A percentile compares a stretch with the other conserved stretches of the same genome.
phyloP scores from a whole-genome alignment of 2,329 filamentous ascomycete genomes.

The Diaporthe vaccinii region DNA sequence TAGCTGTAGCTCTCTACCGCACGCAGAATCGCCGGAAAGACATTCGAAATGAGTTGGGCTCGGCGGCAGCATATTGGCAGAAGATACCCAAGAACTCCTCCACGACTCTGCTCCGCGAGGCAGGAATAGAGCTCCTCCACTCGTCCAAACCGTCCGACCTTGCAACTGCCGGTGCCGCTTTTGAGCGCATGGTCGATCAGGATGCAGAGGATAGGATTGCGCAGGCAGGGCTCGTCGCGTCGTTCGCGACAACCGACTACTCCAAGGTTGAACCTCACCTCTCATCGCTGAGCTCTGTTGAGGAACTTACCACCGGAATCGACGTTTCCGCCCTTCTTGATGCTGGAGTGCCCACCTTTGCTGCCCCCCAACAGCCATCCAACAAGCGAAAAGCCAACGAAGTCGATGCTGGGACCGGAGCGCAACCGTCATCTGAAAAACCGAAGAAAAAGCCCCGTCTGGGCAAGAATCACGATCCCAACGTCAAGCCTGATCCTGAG shows the following conservation, averaged over 20 bases:
- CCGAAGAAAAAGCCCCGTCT: conserved; percentile 64
- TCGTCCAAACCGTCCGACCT: conserved; percentile 79
- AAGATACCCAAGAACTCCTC: conserved; percentile 49
- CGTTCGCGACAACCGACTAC: conserved; percentile 75
- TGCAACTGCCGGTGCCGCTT: conserved; percentile 80
- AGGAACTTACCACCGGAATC: conserved; percentile 71
- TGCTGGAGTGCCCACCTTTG: conserved; percentile 72
- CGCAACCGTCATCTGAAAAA: conserved; percentile 47
- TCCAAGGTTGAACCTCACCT: conserved; percentile 68
- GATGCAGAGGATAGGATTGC: conserved; percentile 78
- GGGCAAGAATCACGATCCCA: conserved; percentile 81
- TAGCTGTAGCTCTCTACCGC: conserved; percentile 84
- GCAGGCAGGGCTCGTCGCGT: conserved; percentile 87
- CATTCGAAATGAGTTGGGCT: conserved; percentile 80
- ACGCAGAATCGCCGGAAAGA: conserved; percentile 79
- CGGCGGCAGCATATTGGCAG: conserved; percentile 86
- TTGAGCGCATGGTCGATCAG: conserved; percentile 76
- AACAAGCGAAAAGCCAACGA: conserved; percentile 27
- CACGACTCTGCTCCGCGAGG: conserved; percentile 76
- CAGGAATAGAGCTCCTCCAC: conserved; percentile 84
- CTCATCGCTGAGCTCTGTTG: conserved; percentile 71
- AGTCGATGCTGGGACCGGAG: neutral
- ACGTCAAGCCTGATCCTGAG: conserved; percentile 88
- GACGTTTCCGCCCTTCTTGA: conserved; percentile 74
- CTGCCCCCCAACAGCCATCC: conserved; percentile 56